Conservation (phyloP, 805 yeast species). For the Lachancea thermotolerans region DNA sequence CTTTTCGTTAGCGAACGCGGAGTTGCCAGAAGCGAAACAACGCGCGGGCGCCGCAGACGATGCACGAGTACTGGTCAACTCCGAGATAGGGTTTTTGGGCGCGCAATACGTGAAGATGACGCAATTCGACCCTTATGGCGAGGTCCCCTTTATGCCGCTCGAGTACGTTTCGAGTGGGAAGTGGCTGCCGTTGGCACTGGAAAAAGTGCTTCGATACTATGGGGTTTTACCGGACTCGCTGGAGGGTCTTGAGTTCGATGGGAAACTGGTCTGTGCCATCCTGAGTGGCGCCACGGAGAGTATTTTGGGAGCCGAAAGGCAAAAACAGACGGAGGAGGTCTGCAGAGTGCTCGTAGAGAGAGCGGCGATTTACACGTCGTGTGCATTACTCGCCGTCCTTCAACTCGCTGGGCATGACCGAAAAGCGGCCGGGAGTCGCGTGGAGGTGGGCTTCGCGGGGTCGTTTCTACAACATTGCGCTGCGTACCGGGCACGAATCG, state of each 20-base stretch:
- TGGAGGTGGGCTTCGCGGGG: conserved; percentile 26
- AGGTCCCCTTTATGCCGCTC: conserved; percentile 21
- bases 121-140: conserved; percentile 14
- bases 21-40: conserved; percentile 15
- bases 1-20: conserved; percentile 27
- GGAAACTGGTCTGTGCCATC: conserved; percentile 15
- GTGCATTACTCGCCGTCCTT: conserved; percentile 16
- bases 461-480: conserved; percentile 20
- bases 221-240: conserved; percentile 1
- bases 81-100: conserved; percentile 28
- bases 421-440: conserved; percentile 3
- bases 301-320: background rate
- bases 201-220: conserved; percentile 14
- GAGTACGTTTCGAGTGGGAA: conserved; percentile 26
- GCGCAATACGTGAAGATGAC: conserved; percentile 13
- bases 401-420: background rate
- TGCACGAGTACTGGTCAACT: conserved; percentile 17
- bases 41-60: background rate
- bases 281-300: conserved; percentile 6
- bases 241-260: conserved; percentile 13
- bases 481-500: conserved; percentile 16
- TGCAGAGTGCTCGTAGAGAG: conserved; percentile 18
- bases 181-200: conserved; percentile 20
- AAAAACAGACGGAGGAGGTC: conserved; percentile 7
- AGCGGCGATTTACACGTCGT: conserved; percentile 21